phyloP scores from a whole-genome alignment of 2,329 filamentous ascomycete genomes.

The Paecilomyces niveus region DNA sequence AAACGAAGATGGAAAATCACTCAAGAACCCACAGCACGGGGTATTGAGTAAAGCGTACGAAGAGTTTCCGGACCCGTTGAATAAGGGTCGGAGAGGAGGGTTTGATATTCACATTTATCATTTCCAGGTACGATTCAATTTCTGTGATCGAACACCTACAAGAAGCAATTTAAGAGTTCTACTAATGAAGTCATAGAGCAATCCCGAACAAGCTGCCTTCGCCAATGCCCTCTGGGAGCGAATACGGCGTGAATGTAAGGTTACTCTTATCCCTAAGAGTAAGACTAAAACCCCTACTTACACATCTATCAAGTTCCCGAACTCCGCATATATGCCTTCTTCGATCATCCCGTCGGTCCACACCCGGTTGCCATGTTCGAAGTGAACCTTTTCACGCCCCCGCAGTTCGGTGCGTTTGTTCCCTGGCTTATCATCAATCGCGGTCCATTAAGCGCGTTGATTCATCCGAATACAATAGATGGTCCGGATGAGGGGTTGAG shows the following conservation, averaged over 20 bases:
- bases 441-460: conserved; percentile 67
- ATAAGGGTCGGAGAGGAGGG: conserved; percentile 59
- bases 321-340: conserved; percentile 71
- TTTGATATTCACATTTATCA: conserved; percentile 90
- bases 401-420: conserved; percentile 83
- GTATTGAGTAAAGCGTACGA: conserved; percentile 62
- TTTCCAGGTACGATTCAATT: conserved; percentile 40
- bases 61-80: conserved; percentile 60
- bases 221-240: conserved; percentile 69
- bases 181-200: conserved; percentile 35
- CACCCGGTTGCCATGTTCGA: conserved; percentile 88
- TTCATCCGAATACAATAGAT: conserved; percentile 69
- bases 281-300: not conserved
- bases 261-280: not conserved
- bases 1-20: conserved; percentile 69
- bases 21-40: conserved; percentile 57
- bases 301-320: conserved; percentile 61
- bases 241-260: conserved; percentile 69
- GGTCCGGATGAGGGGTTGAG: conserved; percentile 44
- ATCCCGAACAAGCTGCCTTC: conserved; percentile 56
- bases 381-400: conserved; percentile 78
- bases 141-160: not conserved
- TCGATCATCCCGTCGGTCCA: conserved; percentile 70
- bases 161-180: not conserved
- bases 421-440: conserved; percentile 78